Evolutionary conservation across 768 basidiomycete species (phyloP).

Genomic region (Xerocomellus dryophilus): DNA sequence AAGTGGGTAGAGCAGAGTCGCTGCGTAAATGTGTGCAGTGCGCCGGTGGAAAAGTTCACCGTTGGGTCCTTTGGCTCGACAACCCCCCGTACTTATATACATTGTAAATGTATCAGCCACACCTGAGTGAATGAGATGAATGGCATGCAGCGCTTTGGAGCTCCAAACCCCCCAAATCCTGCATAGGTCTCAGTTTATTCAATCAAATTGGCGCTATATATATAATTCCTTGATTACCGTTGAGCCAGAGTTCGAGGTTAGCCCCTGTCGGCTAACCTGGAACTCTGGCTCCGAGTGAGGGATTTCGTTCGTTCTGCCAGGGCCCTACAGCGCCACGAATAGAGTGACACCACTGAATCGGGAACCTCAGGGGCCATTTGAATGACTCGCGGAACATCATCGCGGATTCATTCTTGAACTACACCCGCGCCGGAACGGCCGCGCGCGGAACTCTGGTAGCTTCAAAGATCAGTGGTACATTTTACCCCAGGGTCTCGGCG

Average conservation of each 20-base stretch:
- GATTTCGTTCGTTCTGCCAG: too few species aligned
- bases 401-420: background rate
- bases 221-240: background rate
- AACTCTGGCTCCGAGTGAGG: too few species aligned
- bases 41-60: background rate
- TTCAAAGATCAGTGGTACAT: too few species aligned
- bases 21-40: background rate
- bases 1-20: background rate
- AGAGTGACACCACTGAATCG: background rate
- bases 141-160: background rate
- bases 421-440: background rate
- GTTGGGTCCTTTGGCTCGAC: too few species aligned
- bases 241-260: too few species aligned
- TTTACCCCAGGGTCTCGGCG: too few species aligned
- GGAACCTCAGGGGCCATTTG: background rate
- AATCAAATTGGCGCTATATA: background rate
- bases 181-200: background rate
- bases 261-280: too few species aligned
- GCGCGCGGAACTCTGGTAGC: background rate
- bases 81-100: conserved; percentile 5
- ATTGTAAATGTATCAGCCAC: conserved; percentile 15
- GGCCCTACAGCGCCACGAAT: too few species aligned
- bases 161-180: too few species aligned
- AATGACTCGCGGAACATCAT: conserved; percentile 5
- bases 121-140: background rate